Conservation (phyloP, 2,329 filamentous ascomycete species). For the Penicillium concentricum region DNA sequence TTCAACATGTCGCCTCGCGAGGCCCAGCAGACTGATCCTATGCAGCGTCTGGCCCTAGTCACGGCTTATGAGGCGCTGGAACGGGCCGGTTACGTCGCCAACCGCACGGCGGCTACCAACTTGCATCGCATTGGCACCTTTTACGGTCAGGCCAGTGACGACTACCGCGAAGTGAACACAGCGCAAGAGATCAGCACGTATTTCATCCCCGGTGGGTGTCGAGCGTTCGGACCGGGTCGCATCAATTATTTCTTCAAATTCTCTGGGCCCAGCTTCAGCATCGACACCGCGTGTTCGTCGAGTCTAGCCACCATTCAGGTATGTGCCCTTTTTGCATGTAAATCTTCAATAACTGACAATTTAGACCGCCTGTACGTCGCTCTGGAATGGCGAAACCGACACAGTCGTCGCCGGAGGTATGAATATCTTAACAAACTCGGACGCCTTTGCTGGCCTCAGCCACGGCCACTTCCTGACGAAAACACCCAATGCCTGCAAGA, state of each 20-base stretch:
- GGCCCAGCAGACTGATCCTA: too few relatives aligned
- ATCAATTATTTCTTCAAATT: constrained; percentile 55
- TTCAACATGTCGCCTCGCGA: too few relatives aligned
- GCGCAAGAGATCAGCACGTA: constrained; percentile 6
- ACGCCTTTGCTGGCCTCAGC: constrained; percentile 71
- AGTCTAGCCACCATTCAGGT: constrained; percentile 59
- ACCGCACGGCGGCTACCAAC: too few relatives aligned
- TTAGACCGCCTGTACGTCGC: constrained; percentile 62
- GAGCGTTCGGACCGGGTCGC: constrained; percentile 5
- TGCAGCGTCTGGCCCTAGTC: too few relatives aligned
- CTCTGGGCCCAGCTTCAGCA: constrained; percentile 66
- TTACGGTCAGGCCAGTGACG: background rate
- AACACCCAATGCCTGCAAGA: constrained; percentile 45
- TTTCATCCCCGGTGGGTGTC: background rate
- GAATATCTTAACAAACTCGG: constrained; percentile 70
- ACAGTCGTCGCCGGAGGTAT: constrained; percentile 76
- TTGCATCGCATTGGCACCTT: too few relatives aligned
- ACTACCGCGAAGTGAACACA: constrained; percentile 9
- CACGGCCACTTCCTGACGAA: constrained; percentile 42
- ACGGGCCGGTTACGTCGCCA: too few relatives aligned
- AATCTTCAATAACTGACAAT: too few relatives aligned
- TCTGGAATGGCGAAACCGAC: constrained; percentile 73
- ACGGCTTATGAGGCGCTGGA: too few relatives aligned
- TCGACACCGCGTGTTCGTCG: constrained; percentile 70
- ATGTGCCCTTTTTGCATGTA: too few relatives aligned